These are phyloP conservation scores for Podila verticillata DNA, from an alignment of 192 early-diverging fungal genomes.

Conservation along the genomic window DNA sequence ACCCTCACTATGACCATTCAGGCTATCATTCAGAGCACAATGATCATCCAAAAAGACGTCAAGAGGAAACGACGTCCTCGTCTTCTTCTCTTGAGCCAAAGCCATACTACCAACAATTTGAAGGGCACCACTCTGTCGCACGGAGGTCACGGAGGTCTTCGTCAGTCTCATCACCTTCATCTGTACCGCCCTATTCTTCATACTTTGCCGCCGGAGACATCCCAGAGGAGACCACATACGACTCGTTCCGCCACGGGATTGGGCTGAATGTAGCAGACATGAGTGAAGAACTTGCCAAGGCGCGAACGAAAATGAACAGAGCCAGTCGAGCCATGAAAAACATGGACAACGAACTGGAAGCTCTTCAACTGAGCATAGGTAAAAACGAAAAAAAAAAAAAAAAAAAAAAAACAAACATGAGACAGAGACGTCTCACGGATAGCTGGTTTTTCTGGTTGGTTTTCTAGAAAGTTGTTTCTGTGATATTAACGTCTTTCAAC, in stretches of 20 bases:
- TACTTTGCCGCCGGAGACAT: not conserved
- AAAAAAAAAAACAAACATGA: too few species aligned
- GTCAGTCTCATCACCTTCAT: not conserved
- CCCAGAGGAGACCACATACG: conserved; percentile 26
- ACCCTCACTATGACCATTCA: not conserved
- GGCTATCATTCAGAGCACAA: not conserved
- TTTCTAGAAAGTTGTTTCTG: too few species aligned
- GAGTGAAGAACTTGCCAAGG: conserved; percentile 43
- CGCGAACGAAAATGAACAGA: conserved; percentile 26
- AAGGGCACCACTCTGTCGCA: conserved; percentile 33
- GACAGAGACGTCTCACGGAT: too few species aligned
- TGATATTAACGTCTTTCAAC: too few species aligned
- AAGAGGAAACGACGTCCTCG: too few species aligned
- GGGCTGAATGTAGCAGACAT: conserved; percentile 31
- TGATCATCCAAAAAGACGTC: not conserved
- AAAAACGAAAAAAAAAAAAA: too few species aligned
- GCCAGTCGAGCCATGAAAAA: conserved; percentile 46
- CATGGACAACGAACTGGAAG: conserved; percentile 44
- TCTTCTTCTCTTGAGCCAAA: not conserved
- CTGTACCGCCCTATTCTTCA: not conserved
- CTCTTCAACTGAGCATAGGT: conserved; percentile 40
- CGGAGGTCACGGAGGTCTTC: conserved; percentile 23
- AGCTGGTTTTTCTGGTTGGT: too few species aligned
- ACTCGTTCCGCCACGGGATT: conserved; percentile 37
- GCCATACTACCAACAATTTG: conserved; percentile 32